A percentile compares a stretch with the other conserved stretches of the same genome.
Evolutionary conservation across 805 yeast species (phyloP).

Genomic region (Ogataea methylovora): DNA sequence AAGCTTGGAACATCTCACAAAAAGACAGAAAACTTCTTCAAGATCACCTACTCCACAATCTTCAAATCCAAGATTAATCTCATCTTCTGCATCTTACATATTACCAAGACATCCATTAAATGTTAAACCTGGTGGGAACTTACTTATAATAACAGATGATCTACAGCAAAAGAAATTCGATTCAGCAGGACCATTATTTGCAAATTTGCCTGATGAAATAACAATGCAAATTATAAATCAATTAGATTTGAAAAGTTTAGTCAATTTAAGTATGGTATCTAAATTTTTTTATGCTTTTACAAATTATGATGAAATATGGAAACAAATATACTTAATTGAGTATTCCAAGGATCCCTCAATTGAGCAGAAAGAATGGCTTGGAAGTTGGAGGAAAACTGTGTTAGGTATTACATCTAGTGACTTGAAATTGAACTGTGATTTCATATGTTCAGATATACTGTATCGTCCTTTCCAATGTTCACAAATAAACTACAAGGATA

Average conservation of each 20-base stretch:
- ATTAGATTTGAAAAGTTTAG: constrained; percentile 41
- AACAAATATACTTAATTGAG: constrained; percentile 43
- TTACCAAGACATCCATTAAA: constrained; percentile 59
- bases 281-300: constrained; percentile 63
- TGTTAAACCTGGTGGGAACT: constrained; percentile 71
- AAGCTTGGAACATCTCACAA: neutral
- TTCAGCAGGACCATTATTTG: constrained; percentile 46
- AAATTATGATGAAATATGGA: constrained; percentile 81
- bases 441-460: constrained; percentile 67
- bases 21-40: no score
- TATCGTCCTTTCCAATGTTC: constrained; percentile 82
- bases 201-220: constrained; percentile 54
- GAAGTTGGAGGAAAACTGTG: constrained; percentile 73
- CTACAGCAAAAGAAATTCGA: constrained; percentile 13
- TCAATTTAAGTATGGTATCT: constrained; percentile 50
- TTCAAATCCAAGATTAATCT: constrained; percentile 7
- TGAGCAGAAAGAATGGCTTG: constrained; percentile 47
- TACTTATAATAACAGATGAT: constrained; percentile 14
- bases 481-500: constrained; percentile 48
- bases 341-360: constrained; percentile 21
- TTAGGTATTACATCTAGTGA: constrained; percentile 20
- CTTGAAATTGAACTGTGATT: constrained; percentile 21
- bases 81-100: constrained; percentile 14
- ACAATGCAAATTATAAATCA: constrained; percentile 44
- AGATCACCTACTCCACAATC: neutral